Evolutionary conservation across 129 eudicot species (phyloP), one percentile per base, ranked within the genome.

Genomic region (Rutidosis leptorrhynchoides): DNA sequence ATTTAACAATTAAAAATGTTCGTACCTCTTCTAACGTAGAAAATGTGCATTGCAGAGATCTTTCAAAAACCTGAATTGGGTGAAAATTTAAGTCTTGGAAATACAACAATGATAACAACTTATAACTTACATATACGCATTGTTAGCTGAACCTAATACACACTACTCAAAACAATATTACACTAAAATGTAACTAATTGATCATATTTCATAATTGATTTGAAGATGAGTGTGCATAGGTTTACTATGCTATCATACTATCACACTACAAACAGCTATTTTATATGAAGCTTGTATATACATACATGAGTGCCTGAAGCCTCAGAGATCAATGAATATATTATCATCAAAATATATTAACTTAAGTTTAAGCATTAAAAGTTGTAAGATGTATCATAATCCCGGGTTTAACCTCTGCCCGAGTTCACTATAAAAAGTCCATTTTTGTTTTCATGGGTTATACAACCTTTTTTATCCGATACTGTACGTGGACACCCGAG

Each of bases 1-100:
- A 17, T 17, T 49, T 20, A 19, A 60, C 2, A 10, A 11, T 58
- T 15, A 45, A 71, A 25, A 9, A 43, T 32, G 42, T 58, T 26
- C 14, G 28, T 84, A 92, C 98, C 96, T 92, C 98, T 20, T 88
- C 96, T 69, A 84, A 71, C 82, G 87, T 82, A 73, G 95, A 77
- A 55, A 88, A 85, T 20, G 98, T 81, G 83, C 96, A 85, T 62
- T 22, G 90, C 76, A 85, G 68, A 62, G 96, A 81, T 82, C 78
- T 85, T 77, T 92, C 98, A 71, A 88, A 92, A 25, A 85, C 98
- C 98, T 92, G 83, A 49, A 57, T 72, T 26, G 45, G 29, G 62
- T 28, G 26, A 65, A 79, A 74, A 22, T 25, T 17, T 15, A 16
- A 8, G 35, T 55, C 42, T 66, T 11, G 68, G 11, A 51, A 32